A percentile compares a stretch with the other conserved stretches of the same genome.
phyloP scores from a whole-genome alignment of 805 yeast species.

The Lipomyces spencermartinsiae region DNA sequence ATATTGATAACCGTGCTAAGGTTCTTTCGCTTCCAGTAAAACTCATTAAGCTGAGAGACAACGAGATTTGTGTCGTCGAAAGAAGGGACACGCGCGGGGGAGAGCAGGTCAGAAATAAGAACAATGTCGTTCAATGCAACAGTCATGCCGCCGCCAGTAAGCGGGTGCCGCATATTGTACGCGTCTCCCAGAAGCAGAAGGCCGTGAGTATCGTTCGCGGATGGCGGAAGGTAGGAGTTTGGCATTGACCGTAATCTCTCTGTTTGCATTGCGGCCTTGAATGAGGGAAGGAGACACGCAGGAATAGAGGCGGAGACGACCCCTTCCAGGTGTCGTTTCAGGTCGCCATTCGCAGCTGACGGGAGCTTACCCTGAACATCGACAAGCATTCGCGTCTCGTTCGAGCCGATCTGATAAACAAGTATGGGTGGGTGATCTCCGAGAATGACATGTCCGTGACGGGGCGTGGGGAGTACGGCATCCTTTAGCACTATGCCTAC shows the following conservation, averaged over 20 bases:
- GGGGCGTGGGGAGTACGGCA: slow-evolving; percentile 73
- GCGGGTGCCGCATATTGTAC: slow-evolving; percentile 95
- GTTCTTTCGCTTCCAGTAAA: slow-evolving; percentile 78
- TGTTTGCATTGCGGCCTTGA: slow-evolving; percentile 64
- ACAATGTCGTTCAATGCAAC: slow-evolving; percentile 90
- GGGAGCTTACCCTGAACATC: slow-evolving; percentile 83
- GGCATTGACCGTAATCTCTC: slow-evolving; percentile 85
- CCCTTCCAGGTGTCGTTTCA: slow-evolving; percentile 63
- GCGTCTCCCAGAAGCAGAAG: slow-evolving; percentile 89
- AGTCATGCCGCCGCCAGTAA: slow-evolving; percentile 99
- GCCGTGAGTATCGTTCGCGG: slow-evolving; percentile 70
- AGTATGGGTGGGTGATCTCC: slow-evolving; percentile 88
- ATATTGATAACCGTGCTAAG: slow-evolving; percentile 87
- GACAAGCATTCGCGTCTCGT: slow-evolving; percentile 86
- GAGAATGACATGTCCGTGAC: slow-evolving; percentile 88
- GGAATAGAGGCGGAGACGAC: slow-evolving; percentile 77
- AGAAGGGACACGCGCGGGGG: slow-evolving; percentile 58
- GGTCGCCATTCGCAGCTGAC: slow-evolving; percentile 59
- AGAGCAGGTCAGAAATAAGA: slow-evolving; percentile 66
- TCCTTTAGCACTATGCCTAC: slow-evolving; percentile 79
- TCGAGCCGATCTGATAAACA: slow-evolving; percentile 82
- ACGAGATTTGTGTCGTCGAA: slow-evolving; percentile 66
- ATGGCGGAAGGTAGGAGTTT: slow-evolving; percentile 85
- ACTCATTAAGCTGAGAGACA: slow-evolving; percentile 61
- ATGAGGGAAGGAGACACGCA: slow-evolving; percentile 65